Evolutionary conservation across 495 filamentous ascomycete genomes (phyloP).

Genomic region (Lasiosphaeria ovina): DNA sequence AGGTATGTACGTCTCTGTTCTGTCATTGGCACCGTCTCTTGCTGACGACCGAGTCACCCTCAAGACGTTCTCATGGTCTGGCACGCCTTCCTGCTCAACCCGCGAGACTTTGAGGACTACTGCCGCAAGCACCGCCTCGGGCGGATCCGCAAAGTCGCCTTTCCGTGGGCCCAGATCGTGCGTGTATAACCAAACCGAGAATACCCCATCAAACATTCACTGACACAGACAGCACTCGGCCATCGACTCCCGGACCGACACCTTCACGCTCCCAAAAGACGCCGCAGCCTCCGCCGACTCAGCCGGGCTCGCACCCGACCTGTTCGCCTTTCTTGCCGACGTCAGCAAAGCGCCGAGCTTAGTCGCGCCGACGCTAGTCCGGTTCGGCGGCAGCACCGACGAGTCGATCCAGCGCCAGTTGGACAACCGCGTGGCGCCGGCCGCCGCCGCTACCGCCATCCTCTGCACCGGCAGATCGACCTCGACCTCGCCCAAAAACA

Average conservation of each 20-base stretch:
- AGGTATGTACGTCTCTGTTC: background rate
- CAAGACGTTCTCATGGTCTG: conserved; percentile 75
- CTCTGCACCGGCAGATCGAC: background rate
- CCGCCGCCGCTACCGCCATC: background rate
- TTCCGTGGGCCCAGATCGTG: background rate
- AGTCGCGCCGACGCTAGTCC: background rate
- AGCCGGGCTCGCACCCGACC: background rate
- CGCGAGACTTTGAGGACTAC: conserved; percentile 47
- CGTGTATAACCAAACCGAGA: background rate
- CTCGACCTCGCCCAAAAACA: too few species aligned
- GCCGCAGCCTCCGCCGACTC: background rate
- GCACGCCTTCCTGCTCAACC: conserved; percentile 74
- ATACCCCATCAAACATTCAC: too few species aligned
- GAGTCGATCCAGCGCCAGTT: background rate
- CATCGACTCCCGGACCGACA: background rate
- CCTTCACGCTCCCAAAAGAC: background rate
- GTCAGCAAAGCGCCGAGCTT: background rate
- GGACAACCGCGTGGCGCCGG: background rate
- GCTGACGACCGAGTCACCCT: background rate
- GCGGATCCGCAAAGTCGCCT: background rate
- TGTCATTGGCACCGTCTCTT: background rate
- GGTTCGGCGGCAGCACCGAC: background rate
- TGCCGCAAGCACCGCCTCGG: background rate
- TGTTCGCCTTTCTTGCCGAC: background rate
- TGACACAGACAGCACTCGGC: background rate